Evolutionary conservation across 148 eudicot species (phyloP), one percentile per base, ranked within the genome.

Genomic region (Camellia granthamiana): DNA sequence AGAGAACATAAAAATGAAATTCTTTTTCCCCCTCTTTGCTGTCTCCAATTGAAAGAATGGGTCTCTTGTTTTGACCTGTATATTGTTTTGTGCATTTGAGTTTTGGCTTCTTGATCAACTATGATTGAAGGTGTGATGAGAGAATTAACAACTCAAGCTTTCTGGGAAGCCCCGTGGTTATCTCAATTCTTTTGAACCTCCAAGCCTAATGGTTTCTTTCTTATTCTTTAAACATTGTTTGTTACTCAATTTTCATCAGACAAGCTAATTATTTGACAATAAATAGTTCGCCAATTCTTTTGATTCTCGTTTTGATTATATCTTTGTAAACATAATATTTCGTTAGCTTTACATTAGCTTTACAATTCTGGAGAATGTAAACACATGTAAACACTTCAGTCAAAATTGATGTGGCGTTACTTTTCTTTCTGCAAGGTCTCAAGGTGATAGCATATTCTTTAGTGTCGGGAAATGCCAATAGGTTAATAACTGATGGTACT

Each of bases 171-270:
- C 95, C 38, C 88, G 89, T 10, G 77, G 86, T 51, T 83, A 68
- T 81, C 86, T 90, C 30, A 66, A 81, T 62, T 70, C 86, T 79
- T 46, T 87, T 30, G 90, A 83, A 69, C 46, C 66, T 80, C 80
- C 77, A 16, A 81, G 83, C 74, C 85, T 84, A 56, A 90, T 87
- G 97, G 94, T 90, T 77, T 69, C 7, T 67, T 54, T 69, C 60
- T 80, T 68, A 11, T 72, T 80, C 30, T 14, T 76, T 67, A 47
- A 44, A 6, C 23, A 72, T 52, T 58, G 10, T 79, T 55, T 68
- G 23, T 64, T 12, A 19, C 30, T 23, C 30, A 23, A 23, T 23
- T 23, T 0, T 23, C 30, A 23, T 23, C 12, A 43, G 41, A 62
- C 69, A 78, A 75, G 63, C 42, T 72, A 47, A 30, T 55, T 56